Evolutionary conservation across 805 yeast species (phyloP).

Genomic region (Debaryomyces hansenii): DNA sequence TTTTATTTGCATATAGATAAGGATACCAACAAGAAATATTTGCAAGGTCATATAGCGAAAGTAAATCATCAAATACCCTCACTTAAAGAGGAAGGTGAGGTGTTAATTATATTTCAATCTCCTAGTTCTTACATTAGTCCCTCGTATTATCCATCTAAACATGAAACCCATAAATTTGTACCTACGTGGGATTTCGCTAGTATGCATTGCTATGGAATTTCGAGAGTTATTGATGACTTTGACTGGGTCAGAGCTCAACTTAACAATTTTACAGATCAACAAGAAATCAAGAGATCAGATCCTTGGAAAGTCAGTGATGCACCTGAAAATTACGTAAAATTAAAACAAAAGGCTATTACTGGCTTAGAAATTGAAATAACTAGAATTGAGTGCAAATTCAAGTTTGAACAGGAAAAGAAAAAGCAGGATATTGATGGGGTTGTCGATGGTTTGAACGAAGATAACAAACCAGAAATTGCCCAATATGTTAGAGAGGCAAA

Average conservation of each 20-base stretch:
- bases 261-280: conserved; percentile 43
- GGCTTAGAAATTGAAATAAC: conserved; percentile 56
- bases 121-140: conserved; percentile 57
- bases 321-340: conserved; percentile 46
- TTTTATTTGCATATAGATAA: conserved; percentile 41
- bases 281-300: conserved; percentile 42
- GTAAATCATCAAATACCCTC: conserved; percentile 50
- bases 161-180: conserved; percentile 58
- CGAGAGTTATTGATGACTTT: conserved; percentile 43
- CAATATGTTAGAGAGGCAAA: conserved; percentile 21
- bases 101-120: conserved; percentile 53
- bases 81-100: conserved; percentile 37
- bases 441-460: conserved; percentile 44
- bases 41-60: conserved; percentile 57
- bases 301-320: conserved; percentile 62
- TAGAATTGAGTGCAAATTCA: conserved; percentile 52
- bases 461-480: conserved; percentile 29
- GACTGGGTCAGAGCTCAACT: conserved; percentile 49
- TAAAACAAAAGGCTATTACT: conserved; percentile 49
- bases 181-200: conserved; percentile 70
- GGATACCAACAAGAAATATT: conserved; percentile 35
- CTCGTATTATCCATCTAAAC: conserved; percentile 56
- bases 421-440: conserved; percentile 52
- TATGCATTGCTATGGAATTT: conserved; percentile 55
- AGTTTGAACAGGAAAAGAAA: conserved; percentile 53